Base-by-base conservation (phyloP, 257 asterid genomes). In the Solanum chiquidenum region DNA sequence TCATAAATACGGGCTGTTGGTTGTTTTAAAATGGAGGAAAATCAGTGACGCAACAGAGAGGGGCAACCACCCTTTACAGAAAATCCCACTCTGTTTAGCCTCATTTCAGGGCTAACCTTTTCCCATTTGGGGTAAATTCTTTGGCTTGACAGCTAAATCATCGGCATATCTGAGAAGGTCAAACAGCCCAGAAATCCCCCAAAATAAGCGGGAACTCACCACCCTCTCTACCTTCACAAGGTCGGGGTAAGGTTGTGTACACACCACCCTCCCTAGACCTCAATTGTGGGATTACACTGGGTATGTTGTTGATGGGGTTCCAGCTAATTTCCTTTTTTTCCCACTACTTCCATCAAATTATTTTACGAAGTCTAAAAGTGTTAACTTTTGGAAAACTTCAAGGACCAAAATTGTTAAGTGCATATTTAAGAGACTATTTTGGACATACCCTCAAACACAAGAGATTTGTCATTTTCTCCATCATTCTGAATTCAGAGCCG, bases 21-120 rank as follows among this genome's bases (percentile, higher is more conserved):
- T 89, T 85, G 85, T 31, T 29, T 25, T 5, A 66, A 35, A 42
- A 46, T 7, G 40, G 20, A 62, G 79, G 6, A 86, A 83, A 76
- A 38, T 91, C 93, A 88, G 38, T 18, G 91, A 92, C 87, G 10
- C 16, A 79, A 37, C 40, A 46, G 87, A 83, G 87, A 86, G 90
- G 46, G 80, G 27, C 27, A 73, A 73, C 46, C 80, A 73, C 29
- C 94, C 92, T 88, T 88, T 25, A 75, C 52, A 83, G n/a, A 89
- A 88, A 85, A 74, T 58, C 88, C 89, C 88, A 29, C 88, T 71
- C 86, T 83, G 44, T 35, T 73, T 9, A 18, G 80, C 80, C 80
- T 5, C 80, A 72, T 72, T 72, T 34, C 46, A 20, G 46, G 76
- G n/a, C 3, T 69, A 71, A 20, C n/a, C 40, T 71, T 31, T 29